Evolutionary conservation across 345 rosid genomes (phyloP), one percentile per base, ranked within the genome.

Genomic region (Pseudoturritis turrita): DNA sequence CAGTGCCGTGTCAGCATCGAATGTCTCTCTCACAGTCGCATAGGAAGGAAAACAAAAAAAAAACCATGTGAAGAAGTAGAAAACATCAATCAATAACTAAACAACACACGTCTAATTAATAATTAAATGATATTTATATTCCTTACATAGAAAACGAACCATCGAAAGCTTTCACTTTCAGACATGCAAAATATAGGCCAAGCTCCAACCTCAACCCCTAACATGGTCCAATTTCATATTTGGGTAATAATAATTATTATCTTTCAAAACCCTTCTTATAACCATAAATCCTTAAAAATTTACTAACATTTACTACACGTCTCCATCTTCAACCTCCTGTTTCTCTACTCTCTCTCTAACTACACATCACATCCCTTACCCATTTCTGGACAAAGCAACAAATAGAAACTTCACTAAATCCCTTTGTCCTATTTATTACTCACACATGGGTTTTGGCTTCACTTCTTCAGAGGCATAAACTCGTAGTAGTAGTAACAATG

Each of bases 401-500:
- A 56, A 65, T 10, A 22, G 15, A 41, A 62, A 62, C 58, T 25
- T 63, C 77, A 73, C 36, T 52, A 19, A 41, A 41, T 61, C 41
- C 11, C 9, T 19, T 29, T 12, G 62, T 36, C 64, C 2, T 7
- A 73, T 73, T 73, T 56, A 65, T 77, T 70, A 76, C 35, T 57
- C 73, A 75, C 88, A 81, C 88, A 83, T 83, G 88, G 77, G 36
- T 50, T 61, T 62, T 12, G 39, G 70, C 65, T 70, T 86, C 77
- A 86, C 61, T 74, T 83, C 79, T 79, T 85, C 73, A 80, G 78
- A 52, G 92, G 89, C 60, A 88, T 81, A 75, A 86, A 88, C 84
- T 88, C 88, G 58, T 86, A 75, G 56, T 61, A 75, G 56, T 61
- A 84, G 74, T 81, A 81, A 80, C 57, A 61, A 62, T 83, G 77